These are phyloP conservation scores for Polyplosphaeria fusca DNA, from an alignment of 495 filamentous ascomycete species.

Conservation along the genomic window DNA sequence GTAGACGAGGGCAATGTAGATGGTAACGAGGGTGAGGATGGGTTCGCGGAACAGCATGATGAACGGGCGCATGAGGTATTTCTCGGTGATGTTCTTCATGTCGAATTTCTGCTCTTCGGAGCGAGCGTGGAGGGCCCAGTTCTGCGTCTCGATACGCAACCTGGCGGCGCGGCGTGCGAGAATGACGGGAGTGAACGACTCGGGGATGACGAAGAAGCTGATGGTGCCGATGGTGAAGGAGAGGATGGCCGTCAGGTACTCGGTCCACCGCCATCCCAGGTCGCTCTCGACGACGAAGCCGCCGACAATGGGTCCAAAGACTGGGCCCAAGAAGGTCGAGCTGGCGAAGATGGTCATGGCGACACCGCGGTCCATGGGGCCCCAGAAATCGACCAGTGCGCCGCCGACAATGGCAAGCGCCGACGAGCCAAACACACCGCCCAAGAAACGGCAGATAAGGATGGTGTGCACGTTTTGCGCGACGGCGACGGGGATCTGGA, in stretches of 20 bases:
- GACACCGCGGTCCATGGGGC: slow-evolving; percentile 54
- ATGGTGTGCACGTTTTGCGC: slow-evolving; percentile 69
- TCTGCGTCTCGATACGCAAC: slow-evolving; percentile 57
- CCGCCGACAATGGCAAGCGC: slow-evolving; percentile 71
- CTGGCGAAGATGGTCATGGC: slow-evolving; percentile 68
- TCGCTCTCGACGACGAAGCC: slow-evolving; percentile 19
- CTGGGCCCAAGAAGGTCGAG: slow-evolving; percentile 62
- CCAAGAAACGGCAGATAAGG: slow-evolving; percentile 68
- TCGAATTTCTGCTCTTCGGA: slow-evolving; percentile 68
- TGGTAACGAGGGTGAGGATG: slow-evolving; percentile 52
- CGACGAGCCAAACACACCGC: slow-evolving; percentile 64
- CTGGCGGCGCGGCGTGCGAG: slow-evolving; percentile 61
- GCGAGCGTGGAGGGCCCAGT: slow-evolving; percentile 66
- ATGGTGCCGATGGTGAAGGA: slow-evolving; percentile 53
- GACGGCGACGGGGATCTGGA: slow-evolving; percentile 61
- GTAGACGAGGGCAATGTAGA: slow-evolving; percentile 45
- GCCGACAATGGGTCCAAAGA: slow-evolving; percentile 42
- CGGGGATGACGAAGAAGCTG: slow-evolving; percentile 60
- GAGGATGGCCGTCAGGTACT: slow-evolving; percentile 57
- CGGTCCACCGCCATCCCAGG: slow-evolving; percentile 56
- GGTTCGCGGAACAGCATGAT: slow-evolving; percentile 60
- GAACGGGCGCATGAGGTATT: slow-evolving; percentile 61
- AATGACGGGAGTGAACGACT: slow-evolving; percentile 58
- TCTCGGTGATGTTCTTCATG: slow-evolving; percentile 55
- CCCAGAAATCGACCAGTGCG: slow-evolving; percentile 65